Percentiles rank a stretch among this genome's conserved stretches.
These are phyloP conservation scores for Entomortierella chlamydospora DNA, from an alignment of 192 early-diverging fungal species.

Conservation along the genomic window DNA sequence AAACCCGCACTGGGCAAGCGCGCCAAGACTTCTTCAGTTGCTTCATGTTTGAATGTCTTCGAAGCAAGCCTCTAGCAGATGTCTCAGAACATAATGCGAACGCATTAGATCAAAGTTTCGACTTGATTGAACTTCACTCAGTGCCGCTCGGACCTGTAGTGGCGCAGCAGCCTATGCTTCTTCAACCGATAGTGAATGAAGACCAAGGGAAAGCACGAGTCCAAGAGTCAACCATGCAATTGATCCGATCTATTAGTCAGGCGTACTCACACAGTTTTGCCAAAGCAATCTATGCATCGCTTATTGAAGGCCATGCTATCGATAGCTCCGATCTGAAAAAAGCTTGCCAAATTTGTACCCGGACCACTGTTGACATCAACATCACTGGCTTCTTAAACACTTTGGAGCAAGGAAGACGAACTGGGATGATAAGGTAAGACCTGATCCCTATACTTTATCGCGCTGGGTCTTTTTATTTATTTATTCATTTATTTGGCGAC, in stretches of 20 bases:
- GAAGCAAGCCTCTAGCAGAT: slow-evolving; percentile 55
- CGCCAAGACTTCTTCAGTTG: slow-evolving; percentile 42
- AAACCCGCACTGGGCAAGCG: not conserved
- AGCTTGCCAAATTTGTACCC: slow-evolving; percentile 59
- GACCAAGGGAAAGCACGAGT: slow-evolving; percentile 32
- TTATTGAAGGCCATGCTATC: slow-evolving; percentile 62
- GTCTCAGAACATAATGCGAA: slow-evolving; percentile 27
- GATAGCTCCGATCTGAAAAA: slow-evolving; percentile 60
- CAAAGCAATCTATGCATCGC: slow-evolving; percentile 63
- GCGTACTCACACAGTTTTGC: slow-evolving; percentile 66
- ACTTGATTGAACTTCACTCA: slow-evolving; percentile 34
- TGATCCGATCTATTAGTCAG: slow-evolving; percentile 56
- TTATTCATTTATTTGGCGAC: too few species aligned
- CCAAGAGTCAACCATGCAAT: slow-evolving; percentile 29
- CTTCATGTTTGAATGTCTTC: slow-evolving; percentile 64
- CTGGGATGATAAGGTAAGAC: slow-evolving; percentile 44
- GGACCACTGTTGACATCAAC: slow-evolving; percentile 65
- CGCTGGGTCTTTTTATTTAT: too few species aligned
- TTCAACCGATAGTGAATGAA: slow-evolving; percentile 31
- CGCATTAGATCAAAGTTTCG: slow-evolving; percentile 29
- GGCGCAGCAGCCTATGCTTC: slow-evolving; percentile 19
- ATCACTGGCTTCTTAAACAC: slow-evolving; percentile 69
- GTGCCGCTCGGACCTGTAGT: slow-evolving; percentile 16
- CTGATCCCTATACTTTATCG: not conserved
- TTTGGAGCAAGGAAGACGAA: slow-evolving; percentile 53